Evolutionary conservation across 192 early-diverging fungal species (phyloP), one percentile per base, ranked within the genome.

Genomic region (Oehlia diaphana): DNA sequence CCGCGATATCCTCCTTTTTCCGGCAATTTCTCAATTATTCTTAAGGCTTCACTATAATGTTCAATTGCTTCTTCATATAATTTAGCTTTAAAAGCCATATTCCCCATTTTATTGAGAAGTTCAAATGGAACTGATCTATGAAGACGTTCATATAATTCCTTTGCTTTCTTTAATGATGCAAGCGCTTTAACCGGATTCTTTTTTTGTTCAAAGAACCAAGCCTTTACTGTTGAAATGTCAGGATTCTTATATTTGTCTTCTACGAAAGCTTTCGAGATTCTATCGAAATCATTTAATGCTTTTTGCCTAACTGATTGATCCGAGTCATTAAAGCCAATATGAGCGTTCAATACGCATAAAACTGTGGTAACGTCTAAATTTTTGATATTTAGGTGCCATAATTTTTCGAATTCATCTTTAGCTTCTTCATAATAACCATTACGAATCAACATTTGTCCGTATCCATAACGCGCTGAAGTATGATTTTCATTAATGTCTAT

Each of bases 361-460:
- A 69, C 35, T 9, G 67, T 69, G 12, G 35, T 35, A n/a, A 69
- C 67, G 19, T 69, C 67, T 10, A 69, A 21, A 69, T 69, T 58
- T n/a, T 58, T 69, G 28, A 35, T 9, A 69, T 69, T 33, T 39
- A 37, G 37, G 19, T 21, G 13, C 12, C 67, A 21, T 37, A 69
- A 42, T 9, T 33, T 69, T 21, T 69, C 67, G 35, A 69, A 69
- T 21, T 37, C 35, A 37, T 12, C 16, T 69, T 42, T 69, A 3
- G 67, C 67, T 19, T 69, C 67, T 21, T 69, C 67, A 39, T 69
- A 69, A 69, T 69, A 37, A 89, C 91, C 88, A 85, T 79, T 75
- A 37, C 83, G 84, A 12, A 96, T 81, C 44, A 91, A 86, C 82
- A 93, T 91, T 82, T 96, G 92, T 2, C 93, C 95, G 61, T 95